Conservation (phyloP, 2,329 filamentous ascomycete species). For the Phyllosticta capitalensis region DNA sequence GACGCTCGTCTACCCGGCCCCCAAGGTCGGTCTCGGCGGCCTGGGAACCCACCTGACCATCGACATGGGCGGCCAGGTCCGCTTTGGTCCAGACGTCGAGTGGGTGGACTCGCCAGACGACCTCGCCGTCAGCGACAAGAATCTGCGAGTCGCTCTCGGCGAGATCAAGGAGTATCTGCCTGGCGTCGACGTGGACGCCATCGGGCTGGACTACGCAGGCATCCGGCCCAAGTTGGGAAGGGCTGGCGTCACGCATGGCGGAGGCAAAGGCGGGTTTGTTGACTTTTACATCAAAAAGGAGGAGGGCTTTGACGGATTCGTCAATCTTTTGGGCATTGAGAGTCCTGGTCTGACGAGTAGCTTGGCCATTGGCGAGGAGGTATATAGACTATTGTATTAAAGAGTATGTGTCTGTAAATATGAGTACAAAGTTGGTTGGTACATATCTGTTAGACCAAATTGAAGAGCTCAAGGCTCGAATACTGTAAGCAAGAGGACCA, state of each 20-base stretch:
- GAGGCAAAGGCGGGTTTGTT: constrained; percentile 51
- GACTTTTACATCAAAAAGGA: constrained; percentile 79
- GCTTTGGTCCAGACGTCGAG: constrained; percentile 91
- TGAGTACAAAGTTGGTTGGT: not conserved
- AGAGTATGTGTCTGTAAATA: constrained; percentile 7
- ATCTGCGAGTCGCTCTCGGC: constrained; percentile 56
- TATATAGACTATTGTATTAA: constrained; percentile 47
- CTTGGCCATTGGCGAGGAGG: constrained; percentile 75
- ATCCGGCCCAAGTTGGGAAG: constrained; percentile 75
- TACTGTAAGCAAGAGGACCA: too few species aligned
- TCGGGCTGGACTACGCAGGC: constrained; percentile 79
- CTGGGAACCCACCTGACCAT: constrained; percentile 90
- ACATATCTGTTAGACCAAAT: not conserved
- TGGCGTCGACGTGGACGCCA: constrained; percentile 52
- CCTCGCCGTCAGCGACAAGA: constrained; percentile 54
- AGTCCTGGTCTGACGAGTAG: constrained; percentile 83
- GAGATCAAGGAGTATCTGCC: constrained; percentile 78
- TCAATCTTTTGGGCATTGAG: constrained; percentile 88
- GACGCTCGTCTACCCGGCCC: constrained; percentile 80
- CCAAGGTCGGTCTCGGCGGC: constrained; percentile 69
- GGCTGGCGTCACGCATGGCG: constrained; percentile 51
- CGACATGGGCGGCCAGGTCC: constrained; percentile 72
- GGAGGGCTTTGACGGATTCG: constrained; percentile 68
- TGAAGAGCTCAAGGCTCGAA: not conserved
- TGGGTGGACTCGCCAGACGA: constrained; percentile 70